Evolutionary conservation across 148 eudicot genomes (phyloP).

Genomic region (Nepenthes mirabilis): DNA sequence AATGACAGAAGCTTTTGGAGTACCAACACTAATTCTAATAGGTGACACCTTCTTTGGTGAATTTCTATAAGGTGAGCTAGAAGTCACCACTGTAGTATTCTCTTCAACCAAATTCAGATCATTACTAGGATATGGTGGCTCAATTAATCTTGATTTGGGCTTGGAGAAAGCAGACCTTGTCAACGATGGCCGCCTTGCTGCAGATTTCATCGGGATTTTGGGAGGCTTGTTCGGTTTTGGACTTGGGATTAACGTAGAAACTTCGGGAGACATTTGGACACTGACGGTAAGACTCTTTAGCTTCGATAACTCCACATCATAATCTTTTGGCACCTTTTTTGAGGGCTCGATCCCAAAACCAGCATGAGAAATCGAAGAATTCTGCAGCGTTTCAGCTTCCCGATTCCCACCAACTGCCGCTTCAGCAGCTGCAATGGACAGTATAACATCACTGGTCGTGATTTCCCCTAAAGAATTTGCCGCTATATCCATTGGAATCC

Average conservation of each 20-base stretch:
- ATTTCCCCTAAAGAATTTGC: too few relatives aligned
- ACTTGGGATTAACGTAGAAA: neutral
- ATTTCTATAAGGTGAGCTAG: neutral
- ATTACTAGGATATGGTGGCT: slow-evolving; percentile 25
- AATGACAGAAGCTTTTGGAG: slow-evolving; percentile 22
- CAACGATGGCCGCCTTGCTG: slow-evolving; percentile 17
- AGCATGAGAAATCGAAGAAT: neutral
- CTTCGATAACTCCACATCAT: neutral
- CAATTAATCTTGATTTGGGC: slow-evolving; percentile 55
- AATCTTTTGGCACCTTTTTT: neutral
- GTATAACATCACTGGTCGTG: neutral
- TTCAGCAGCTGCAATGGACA: neutral
- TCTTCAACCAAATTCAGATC: slow-evolving; percentile 7
- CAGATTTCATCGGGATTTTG: slow-evolving; percentile 10
- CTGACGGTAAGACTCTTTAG: neutral
- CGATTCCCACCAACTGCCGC: neutral
- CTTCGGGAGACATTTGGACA: slow-evolving; percentile 15
- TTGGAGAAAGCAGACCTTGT: slow-evolving; percentile 26
- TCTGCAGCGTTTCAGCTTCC: neutral
- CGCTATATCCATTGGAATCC: too few relatives aligned
- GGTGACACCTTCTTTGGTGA: slow-evolving; percentile 31
- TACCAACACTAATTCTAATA: slow-evolving; percentile 8
- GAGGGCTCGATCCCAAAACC: neutral
- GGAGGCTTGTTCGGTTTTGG: slow-evolving; percentile 15
- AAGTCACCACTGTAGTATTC: neutral